Evolutionary conservation across 441 rosid genomes (phyloP).

Genomic region (Caryocar brasiliense): DNA sequence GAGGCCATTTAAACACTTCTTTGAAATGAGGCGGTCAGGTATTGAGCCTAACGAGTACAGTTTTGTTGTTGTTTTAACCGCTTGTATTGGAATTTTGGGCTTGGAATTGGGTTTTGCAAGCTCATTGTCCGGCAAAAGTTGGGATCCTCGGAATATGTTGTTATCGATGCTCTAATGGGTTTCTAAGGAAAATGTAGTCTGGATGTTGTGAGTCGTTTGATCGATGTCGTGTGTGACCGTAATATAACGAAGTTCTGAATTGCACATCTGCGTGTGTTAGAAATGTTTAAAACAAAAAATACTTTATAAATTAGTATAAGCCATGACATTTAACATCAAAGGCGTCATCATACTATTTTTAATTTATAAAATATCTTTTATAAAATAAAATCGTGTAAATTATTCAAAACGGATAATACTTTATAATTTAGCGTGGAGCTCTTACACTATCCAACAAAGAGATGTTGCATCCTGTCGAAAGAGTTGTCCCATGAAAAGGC

Average conservation of each 20-base stretch:
- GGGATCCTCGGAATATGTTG: conserved; percentile 38
- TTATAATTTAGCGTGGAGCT: no score
- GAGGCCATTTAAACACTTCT: conserved; percentile 52
- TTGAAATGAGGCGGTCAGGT: conserved; percentile 46
- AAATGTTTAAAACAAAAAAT: no score
- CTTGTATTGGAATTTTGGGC: conserved; percentile 40
- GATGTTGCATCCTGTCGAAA: conserved; percentile 52
- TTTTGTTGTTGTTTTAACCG: conserved; percentile 62
- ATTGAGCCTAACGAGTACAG: conserved; percentile 56
- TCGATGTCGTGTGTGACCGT: conserved; percentile 67
- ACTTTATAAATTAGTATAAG: no score
- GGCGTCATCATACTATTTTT: no score
- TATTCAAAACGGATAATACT: no score
- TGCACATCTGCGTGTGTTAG: no score
- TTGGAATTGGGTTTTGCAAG: conserved; percentile 55
- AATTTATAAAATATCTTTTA: no score
- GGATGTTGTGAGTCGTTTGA: conserved; percentile 32
- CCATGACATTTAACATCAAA: no score
- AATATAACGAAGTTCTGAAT: no score
- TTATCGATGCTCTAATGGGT: conserved; percentile 55
- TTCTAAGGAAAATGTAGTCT: conserved; percentile 39
- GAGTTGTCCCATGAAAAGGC: conserved; percentile 31
- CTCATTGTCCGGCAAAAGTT: conserved; percentile 53
- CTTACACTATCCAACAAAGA: no score
- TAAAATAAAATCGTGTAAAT: no score